Conservation (phyloP, 2,329 filamentous ascomycete species). For the Xylariaceae sp. region DNA sequence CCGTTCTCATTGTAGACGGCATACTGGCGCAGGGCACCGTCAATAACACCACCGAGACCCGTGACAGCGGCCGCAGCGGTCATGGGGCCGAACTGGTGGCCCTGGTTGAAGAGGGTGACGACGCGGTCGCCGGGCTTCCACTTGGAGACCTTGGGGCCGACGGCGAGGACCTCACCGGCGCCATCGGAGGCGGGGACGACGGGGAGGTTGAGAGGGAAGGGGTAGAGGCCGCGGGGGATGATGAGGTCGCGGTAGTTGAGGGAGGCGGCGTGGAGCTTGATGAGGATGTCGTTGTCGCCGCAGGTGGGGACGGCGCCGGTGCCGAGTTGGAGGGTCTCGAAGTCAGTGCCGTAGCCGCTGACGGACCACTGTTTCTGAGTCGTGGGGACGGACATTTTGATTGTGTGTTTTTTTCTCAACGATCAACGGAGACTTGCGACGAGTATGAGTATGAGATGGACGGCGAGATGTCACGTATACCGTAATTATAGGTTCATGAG, state of each 20-base stretch:
- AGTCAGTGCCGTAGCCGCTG: constrained; percentile 45
- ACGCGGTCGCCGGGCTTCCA: constrained; percentile 51
- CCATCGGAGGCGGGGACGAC: constrained; percentile 50
- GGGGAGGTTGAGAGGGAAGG: constrained; percentile 38
- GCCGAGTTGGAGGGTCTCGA: constrained; percentile 55
- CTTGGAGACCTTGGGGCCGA: constrained; percentile 44
- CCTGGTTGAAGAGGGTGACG: constrained; percentile 57
- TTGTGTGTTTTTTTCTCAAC: neutral
- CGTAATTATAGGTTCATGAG: neutral
- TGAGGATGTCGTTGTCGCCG: constrained; percentile 66
- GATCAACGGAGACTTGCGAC: neutral
- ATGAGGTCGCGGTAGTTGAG: constrained; percentile 53
- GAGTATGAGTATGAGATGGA: too few species aligned
- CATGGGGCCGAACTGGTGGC: constrained; percentile 44
- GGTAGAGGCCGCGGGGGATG: constrained; percentile 45
- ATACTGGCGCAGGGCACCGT: constrained; percentile 64
- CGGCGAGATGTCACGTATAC: neutral
- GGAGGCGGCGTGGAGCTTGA: constrained; percentile 54
- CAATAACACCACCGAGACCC: constrained; percentile 61
- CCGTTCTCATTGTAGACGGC: constrained; percentile 63
- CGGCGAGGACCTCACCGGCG: constrained; percentile 48
- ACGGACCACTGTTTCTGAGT: constrained; percentile 50
- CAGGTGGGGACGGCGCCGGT: constrained; percentile 52
- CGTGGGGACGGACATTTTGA: constrained; percentile 12
- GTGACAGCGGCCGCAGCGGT: constrained; percentile 36